Evolutionary conservation across 2,329 filamentous ascomycete genomes (phyloP), one percentile per base, ranked within the genome.

Genomic region (Aspergillaceae sp.): DNA sequence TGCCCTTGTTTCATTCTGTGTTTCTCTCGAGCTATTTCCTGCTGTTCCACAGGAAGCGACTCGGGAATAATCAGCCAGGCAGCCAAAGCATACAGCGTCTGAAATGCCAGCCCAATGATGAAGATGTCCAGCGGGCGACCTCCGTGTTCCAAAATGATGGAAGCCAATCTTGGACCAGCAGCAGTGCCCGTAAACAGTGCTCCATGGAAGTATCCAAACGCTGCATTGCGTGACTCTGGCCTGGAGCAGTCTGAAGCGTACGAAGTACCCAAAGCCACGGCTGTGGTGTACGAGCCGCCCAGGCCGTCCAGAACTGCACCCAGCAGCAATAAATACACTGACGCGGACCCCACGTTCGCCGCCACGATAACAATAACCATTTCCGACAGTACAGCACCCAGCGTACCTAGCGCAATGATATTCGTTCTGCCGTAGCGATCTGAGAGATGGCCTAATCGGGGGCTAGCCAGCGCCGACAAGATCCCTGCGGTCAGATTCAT

Each of bases 161-260:
- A 90, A 0, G 89, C 84, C 26, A 94, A 60, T 2, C 94, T 75
- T 5, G 92, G 92, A 0, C 92, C 92, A 30, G 91, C 68, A 0
- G 92, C 91, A 40, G 97, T 80, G n/a, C 92, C 92, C 1, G 79
- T 77, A 65, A 95, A 97, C 6, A 98, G 74, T 55, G 84, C 89
- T 7, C 87, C 89, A 58, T 97, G 87, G 57, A 97, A 84, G 62
- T 90, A 91, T 5, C 88, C 90, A 64, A 97, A 92, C 4, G 83
- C 80, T 5, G 94, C 85, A 49, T 84, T 86, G 19, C 92, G 82
- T 58, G 80, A 80, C 29, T 86, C 84, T 0, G 89, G 86, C 3
- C 85, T 74, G 0, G 89, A 91, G 66, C 88, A 95, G 65, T 98
- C 92, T 36, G 87, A 83, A 8, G 86, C 84, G 65, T 97, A 98